These are phyloP conservation scores for Phyllosticta paracitricarpa DNA, from an alignment of 2,329 filamentous ascomycete species.

Conservation along the genomic window DNA sequence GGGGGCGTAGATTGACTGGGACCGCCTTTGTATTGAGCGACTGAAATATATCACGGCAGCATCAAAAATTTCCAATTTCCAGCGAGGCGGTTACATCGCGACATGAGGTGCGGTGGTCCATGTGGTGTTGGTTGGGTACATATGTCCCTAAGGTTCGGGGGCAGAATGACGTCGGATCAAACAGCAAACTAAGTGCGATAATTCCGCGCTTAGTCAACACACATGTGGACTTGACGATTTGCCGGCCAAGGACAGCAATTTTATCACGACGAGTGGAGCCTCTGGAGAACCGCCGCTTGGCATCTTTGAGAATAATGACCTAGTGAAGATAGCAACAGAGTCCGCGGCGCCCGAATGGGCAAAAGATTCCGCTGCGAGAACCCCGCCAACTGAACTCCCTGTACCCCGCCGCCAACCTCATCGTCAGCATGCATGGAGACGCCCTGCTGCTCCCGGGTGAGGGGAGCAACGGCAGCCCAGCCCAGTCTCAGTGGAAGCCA, in stretches of 20 bases:
- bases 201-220: background rate
- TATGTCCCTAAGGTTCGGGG: too few relatives aligned
- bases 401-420: constrained; percentile 3
- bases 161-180: background rate
- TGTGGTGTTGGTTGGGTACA: background rate
- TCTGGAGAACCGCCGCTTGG: background rate
- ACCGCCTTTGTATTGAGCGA: background rate
- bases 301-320: too few relatives aligned
- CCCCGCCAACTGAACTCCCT: background rate
- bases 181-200: background rate
- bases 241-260: background rate
- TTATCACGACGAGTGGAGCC: background rate
- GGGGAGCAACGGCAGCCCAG: background rate
- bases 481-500: background rate
- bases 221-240: too few relatives aligned
- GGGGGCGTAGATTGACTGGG: background rate
- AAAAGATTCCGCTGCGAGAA: constrained; percentile 5
- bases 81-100: background rate
- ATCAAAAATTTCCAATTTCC: background rate
- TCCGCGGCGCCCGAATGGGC: constrained; percentile 1
- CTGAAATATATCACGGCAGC: background rate
- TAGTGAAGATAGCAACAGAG: background rate
- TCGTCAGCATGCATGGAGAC: background rate
- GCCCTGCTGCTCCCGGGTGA: background rate
- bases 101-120: background rate